Conservation (phyloP, 2,329 filamentous ascomycete species). For the Dryadomyces quercus-mongolicae region DNA sequence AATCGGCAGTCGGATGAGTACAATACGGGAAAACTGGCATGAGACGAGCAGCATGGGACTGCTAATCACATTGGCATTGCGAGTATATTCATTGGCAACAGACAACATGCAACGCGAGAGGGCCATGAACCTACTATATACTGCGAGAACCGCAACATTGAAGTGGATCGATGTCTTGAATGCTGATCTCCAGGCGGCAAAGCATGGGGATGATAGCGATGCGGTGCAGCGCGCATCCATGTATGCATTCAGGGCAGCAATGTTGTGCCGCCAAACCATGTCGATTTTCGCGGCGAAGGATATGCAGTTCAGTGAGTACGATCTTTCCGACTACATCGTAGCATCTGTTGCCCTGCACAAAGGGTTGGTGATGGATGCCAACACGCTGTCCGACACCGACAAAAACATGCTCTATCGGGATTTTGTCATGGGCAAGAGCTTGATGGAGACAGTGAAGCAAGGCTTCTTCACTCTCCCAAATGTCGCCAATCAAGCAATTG, state of each 20-base stretch:
- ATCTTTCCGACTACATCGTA: slow-evolving; percentile 1
- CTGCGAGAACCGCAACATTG: slow-evolving; percentile 28
- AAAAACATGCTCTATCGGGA: neutral
- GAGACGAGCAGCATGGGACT: slow-evolving; percentile 47
- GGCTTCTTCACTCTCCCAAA: neutral
- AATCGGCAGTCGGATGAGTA: slow-evolving; percentile 27
- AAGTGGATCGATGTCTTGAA: slow-evolving; percentile 38
- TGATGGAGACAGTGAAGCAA: neutral
- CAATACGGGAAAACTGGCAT: slow-evolving; percentile 43
- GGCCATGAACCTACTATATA: slow-evolving; percentile 23
- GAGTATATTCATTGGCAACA: slow-evolving; percentile 18
- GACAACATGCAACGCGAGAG: slow-evolving; percentile 4
- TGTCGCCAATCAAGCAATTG: neutral
- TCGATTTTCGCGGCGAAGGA: slow-evolving; percentile 14
- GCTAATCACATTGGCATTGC: slow-evolving; percentile 37
- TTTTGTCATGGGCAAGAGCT: neutral
- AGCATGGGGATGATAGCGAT: slow-evolving; percentile 23
- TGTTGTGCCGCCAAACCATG: slow-evolving; percentile 37
- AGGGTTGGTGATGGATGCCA: neutral
- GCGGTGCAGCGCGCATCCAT: slow-evolving; percentile 17
- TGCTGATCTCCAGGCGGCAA: slow-evolving; percentile 24
- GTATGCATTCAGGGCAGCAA: slow-evolving; percentile 40
- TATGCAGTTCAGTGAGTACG: neutral
- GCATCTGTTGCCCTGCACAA: slow-evolving; percentile 7
- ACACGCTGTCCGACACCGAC: neutral